Percentiles rank a stretch among this genome's conserved stretches.
Conservation (phyloP, 805 yeast genomes). For the Candida corydali region DNA sequence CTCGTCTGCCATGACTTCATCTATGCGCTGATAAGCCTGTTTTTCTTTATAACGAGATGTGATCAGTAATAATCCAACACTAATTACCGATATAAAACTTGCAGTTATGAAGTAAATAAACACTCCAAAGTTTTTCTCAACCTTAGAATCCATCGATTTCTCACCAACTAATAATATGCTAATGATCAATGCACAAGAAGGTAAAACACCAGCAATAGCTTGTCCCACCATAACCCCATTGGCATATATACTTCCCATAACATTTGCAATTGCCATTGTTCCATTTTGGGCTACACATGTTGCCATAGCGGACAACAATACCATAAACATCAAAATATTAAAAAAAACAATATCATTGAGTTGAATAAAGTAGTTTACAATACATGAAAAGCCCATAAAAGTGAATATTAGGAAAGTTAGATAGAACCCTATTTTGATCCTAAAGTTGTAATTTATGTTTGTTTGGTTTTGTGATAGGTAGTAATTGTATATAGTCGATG, state of each 20-base stretch:
- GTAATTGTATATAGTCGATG: slow-evolving; percentile 57
- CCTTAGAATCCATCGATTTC: slow-evolving; percentile 16
- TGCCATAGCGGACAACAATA: slow-evolving; percentile 64
- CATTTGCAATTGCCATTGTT: slow-evolving; percentile 78
- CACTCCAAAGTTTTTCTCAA: slow-evolving; percentile 37
- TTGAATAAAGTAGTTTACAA: slow-evolving; percentile 28
- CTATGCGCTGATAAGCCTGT: slow-evolving; percentile 18
- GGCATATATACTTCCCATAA: slow-evolving; percentile 70
- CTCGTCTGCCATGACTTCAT: slow-evolving; percentile 11
- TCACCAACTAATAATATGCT: slow-evolving; percentile 46
- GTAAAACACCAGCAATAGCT: slow-evolving; percentile 90
- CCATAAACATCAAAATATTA: slow-evolving; percentile 54
- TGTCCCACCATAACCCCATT: slow-evolving; percentile 95
- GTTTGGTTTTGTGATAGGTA: slow-evolving; percentile 63
- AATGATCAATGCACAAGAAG: slow-evolving; percentile 64
- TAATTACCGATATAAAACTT: slow-evolving; percentile 39
- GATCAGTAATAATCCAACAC: slow-evolving; percentile 38
- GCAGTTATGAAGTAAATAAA: slow-evolving; percentile 50
- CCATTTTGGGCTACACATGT: slow-evolving; percentile 88
- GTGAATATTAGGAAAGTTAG: slow-evolving; percentile 57
- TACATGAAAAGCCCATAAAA: slow-evolving; percentile 50
- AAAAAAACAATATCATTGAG: slow-evolving; percentile 45
- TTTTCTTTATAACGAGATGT: slow-evolving; percentile 24
- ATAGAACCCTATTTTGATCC: slow-evolving; percentile 60
- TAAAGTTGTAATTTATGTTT: slow-evolving; percentile 49